Conservation (phyloP, 2,329 filamentous ascomycete genomes). For the Talaromyces sp. region DNA sequence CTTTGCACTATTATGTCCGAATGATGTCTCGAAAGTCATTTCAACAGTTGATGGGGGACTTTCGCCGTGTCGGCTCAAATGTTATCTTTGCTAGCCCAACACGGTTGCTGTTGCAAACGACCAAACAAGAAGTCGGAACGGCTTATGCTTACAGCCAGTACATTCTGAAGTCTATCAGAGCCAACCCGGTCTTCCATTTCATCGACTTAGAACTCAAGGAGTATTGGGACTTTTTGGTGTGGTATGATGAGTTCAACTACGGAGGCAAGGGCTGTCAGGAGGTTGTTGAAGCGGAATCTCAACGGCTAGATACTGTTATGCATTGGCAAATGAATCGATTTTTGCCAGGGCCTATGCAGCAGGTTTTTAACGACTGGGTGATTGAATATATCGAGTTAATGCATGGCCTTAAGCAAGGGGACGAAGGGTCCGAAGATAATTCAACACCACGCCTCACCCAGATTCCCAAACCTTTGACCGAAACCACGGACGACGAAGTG, state of each 20-base stretch:
- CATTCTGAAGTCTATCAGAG: conserved; percentile 94
- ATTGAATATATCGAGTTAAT: conserved; percentile 93
- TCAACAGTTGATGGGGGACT: conserved; percentile 94
- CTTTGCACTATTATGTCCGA: conserved; percentile 93
- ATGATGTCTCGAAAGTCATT: conserved; percentile 98
- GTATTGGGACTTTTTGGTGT: conserved; percentile 98
- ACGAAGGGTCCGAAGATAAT: conserved; percentile 51
- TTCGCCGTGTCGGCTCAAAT: conserved; percentile 88
- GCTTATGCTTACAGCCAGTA: conserved; percentile 97
- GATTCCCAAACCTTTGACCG: conserved; percentile 53
- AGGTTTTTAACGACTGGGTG: conserved; percentile 85
- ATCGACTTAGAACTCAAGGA: conserved; percentile 96
- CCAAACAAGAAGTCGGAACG: conserved; percentile 93
- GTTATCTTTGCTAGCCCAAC: conserved; percentile 93
- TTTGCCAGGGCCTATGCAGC: conserved; percentile 71
- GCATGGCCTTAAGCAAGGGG: conserved; percentile 74
- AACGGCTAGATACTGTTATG: conserved; percentile 87
- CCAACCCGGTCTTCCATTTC: conserved; percentile 93
- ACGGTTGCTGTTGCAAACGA: conserved; percentile 85
- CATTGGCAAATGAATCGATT: conserved; percentile 96
- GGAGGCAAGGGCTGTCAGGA: conserved; percentile 86
- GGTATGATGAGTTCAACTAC: conserved; percentile 99
- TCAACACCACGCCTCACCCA: conserved; percentile 57
- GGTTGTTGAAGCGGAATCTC: conserved; percentile 69
- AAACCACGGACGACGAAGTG: conserved; percentile 55